Conservation (phyloP, 352 stramenopile genomes). For the Phytophthora lateralis region DNA sequence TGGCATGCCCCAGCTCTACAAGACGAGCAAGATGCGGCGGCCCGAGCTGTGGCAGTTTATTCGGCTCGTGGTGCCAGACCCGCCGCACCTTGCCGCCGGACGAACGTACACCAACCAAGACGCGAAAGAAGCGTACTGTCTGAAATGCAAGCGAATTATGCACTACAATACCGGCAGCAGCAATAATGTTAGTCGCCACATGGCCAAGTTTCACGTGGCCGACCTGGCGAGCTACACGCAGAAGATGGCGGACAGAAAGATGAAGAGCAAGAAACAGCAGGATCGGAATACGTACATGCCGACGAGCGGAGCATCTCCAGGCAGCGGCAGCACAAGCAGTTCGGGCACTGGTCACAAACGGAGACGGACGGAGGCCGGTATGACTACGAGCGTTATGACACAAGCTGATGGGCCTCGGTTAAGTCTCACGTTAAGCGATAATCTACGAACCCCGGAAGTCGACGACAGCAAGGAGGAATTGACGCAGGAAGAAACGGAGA, state of each 20-base stretch:
- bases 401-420: constrained; percentile 11
- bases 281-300: constrained; percentile 5
- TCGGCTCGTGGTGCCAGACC: constrained; percentile 53
- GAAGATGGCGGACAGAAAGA: constrained; percentile 42
- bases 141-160: constrained; percentile 64
- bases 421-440: constrained; percentile 2
- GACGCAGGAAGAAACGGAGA: constrained; percentile 45
- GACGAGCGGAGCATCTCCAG: background rate
- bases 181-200: constrained; percentile 64
- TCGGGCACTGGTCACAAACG: constrained; percentile 19
- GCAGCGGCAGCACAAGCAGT: constrained; percentile 1
- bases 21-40: constrained; percentile 64
- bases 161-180: constrained; percentile 61
- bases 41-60: constrained; percentile 65
- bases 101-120: constrained; percentile 62
- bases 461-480: constrained; percentile 21
- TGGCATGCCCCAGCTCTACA: constrained; percentile 47
- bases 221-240: constrained; percentile 51
- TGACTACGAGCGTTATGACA: background rate
- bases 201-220: constrained; percentile 53
- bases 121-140: constrained; percentile 56
- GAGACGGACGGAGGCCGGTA: constrained; percentile 21
- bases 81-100: constrained; percentile 40
- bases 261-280: constrained; percentile 34
- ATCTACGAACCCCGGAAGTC: constrained; percentile 4